Conservation (phyloP, 768 basidiomycete species). For the Collybia mongolica region DNA sequence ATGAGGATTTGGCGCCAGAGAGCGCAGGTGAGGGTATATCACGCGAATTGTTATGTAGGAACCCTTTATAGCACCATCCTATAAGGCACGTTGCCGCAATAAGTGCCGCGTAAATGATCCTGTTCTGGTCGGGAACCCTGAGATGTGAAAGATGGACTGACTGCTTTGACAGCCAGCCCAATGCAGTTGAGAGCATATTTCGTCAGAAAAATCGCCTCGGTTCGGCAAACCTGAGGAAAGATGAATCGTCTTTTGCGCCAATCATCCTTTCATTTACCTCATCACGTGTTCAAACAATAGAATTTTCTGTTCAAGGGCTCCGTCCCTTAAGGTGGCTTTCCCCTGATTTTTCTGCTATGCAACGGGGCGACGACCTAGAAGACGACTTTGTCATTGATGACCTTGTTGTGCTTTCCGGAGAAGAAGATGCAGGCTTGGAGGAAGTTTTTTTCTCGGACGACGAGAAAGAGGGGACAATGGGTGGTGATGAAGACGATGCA, state of each 20-base stretch:
- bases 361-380: slow-evolving; percentile 71
- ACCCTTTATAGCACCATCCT: slow-evolving; percentile 22
- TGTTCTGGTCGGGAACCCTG: slow-evolving; percentile 10
- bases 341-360: slow-evolving; percentile 19
- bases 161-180: slow-evolving; percentile 1
- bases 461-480: slow-evolving; percentile 37
- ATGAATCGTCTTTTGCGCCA: background rate
- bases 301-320: background rate
- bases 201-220: slow-evolving; percentile 3
- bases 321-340: slow-evolving; percentile 6
- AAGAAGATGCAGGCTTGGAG: slow-evolving; percentile 47
- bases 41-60: slow-evolving; percentile 6
- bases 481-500: slow-evolving; percentile 27
- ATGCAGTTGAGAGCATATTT: slow-evolving; percentile 8
- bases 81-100: slow-evolving; percentile 27
- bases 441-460: slow-evolving; percentile 25
- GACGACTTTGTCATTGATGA: slow-evolving; percentile 72
- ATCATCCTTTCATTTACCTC: background rate
- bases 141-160: background rate
- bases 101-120: slow-evolving; percentile 13
- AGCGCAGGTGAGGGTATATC: slow-evolving; percentile 2
- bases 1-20: background rate
- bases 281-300: slow-evolving; percentile 13
- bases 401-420: slow-evolving; percentile 60
- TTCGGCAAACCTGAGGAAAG: background rate